These are phyloP conservation scores for Zea luxurians DNA, from an alignment of 176 grass and related monocot species.

Conservation along the genomic window DNA sequence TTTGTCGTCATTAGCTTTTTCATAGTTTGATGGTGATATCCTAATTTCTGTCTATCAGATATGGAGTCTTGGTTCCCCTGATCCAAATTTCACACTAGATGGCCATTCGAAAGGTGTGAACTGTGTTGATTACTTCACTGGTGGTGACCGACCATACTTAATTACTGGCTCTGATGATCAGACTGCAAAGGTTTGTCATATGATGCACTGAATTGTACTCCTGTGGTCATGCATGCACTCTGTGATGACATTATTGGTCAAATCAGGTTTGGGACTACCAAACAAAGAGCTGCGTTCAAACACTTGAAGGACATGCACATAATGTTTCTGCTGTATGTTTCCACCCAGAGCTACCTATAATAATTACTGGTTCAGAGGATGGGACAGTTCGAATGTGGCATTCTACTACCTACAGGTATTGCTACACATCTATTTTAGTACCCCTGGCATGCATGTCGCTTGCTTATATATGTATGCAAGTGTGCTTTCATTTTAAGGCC, in stretches of 20 bases:
- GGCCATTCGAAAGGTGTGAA: constrained; percentile 97
- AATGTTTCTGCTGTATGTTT: constrained; percentile 97
- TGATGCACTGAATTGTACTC: constrained; percentile 18
- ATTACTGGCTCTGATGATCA: constrained; percentile 98
- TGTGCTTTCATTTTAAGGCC: not conserved
- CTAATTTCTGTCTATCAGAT: constrained; percentile 56
- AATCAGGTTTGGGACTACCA: constrained; percentile 99
- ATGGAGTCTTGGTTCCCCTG: constrained; percentile 97
- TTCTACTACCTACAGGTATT: constrained; percentile 87
- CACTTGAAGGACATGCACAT: constrained; percentile 96
- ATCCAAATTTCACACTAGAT: constrained; percentile 97
- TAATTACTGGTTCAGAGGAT: constrained; percentile 98
- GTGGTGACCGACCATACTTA: constrained; percentile 93
- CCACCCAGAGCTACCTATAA: constrained; percentile 96
- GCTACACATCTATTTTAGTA: not conserved
- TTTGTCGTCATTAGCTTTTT: constrained; percentile 17
- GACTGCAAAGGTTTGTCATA: constrained; percentile 77
- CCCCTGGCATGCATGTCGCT: not conserved
- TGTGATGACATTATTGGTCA: constrained; percentile 29
- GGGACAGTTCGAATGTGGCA: constrained; percentile 95
- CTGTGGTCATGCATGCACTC: not conserved
- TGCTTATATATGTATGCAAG: not conserved
- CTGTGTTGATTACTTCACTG: constrained; percentile 99
- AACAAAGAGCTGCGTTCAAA: constrained; percentile 99
- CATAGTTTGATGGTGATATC: not conserved